Percentiles rank a stretch among this genome's conserved stretches.
Conservation (phyloP, 306 rosid genomes). For the Dryas alaskensis region DNA sequence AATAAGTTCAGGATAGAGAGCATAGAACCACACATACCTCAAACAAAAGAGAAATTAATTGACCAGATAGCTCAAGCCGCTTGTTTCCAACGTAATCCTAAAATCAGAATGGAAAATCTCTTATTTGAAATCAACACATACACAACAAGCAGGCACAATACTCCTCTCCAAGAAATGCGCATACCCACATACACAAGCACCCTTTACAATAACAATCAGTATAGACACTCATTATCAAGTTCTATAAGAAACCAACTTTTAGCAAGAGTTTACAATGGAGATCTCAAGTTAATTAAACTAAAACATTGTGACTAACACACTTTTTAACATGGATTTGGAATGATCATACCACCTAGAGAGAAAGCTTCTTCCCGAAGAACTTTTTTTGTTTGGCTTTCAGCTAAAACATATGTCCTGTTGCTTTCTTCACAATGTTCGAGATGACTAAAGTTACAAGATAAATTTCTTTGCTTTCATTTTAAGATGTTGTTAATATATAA, state of each 20-base stretch:
- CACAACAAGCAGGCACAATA: neutral
- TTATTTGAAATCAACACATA: neutral
- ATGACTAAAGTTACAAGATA: neutral
- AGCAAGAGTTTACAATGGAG: no score
- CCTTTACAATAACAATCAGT: neutral
- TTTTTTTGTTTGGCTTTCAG: neutral
- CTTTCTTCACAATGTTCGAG: neutral
- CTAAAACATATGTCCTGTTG: neutral
- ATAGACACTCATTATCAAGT: no score
- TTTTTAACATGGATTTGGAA: neutral
- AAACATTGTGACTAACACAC: neutral
- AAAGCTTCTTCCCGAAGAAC: neutral
- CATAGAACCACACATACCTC: slow-evolving; percentile 54
- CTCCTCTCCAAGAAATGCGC: neutral
- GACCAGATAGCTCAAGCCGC: slow-evolving; percentile 92
- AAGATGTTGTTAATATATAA: no score
- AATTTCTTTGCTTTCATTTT: neutral
- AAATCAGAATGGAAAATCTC: slow-evolving; percentile 14
- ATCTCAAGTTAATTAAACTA: neutral
- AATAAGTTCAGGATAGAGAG: neutral
- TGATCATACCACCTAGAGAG: neutral
- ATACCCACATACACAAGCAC: neutral
- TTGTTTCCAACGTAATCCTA: slow-evolving; percentile 98
- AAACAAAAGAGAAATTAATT: slow-evolving; percentile 76
- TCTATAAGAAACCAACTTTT: no score